Conservation (phyloP, 2,329 filamentous ascomycete genomes). For the Trichoderma afroharzianum region DNA sequence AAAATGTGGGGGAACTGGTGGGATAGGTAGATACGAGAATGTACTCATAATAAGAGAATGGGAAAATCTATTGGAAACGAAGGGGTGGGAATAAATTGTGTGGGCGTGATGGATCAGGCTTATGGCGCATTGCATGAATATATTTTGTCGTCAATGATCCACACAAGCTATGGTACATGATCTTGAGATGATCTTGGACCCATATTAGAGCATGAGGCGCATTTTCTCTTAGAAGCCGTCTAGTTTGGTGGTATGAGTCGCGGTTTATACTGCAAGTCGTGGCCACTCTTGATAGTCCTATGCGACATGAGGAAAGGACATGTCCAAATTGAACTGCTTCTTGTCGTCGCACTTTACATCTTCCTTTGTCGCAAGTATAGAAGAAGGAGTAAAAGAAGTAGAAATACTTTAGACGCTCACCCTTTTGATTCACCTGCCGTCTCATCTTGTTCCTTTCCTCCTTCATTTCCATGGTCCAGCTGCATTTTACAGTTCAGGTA, state of each 20-base stretch:
- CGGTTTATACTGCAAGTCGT: background rate
- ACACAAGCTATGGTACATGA: background rate
- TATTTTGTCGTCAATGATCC: background rate
- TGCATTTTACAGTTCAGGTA: background rate
- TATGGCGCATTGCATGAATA: background rate
- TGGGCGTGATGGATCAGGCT: background rate
- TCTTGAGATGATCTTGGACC: rapidly evolving
- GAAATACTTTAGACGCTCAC: background rate
- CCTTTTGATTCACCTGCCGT: background rate
- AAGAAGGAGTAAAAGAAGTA: background rate
- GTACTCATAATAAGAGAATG: background rate
- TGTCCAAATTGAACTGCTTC: background rate
- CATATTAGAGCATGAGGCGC: background rate
- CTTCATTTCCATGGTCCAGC: background rate
- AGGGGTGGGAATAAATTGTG: background rate
- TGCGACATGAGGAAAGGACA: background rate
- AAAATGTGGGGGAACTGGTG: background rate
- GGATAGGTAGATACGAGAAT: background rate
- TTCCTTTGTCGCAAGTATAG: background rate
- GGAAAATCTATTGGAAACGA: background rate
- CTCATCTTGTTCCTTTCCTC: background rate
- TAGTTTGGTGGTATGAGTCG: background rate
- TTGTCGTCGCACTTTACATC: background rate
- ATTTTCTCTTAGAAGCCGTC: background rate
- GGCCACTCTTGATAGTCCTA: background rate